phyloP scores from a whole-genome alignment of 2,329 filamentous ascomycete species.

The Plectosphaerella sp. region DNA sequence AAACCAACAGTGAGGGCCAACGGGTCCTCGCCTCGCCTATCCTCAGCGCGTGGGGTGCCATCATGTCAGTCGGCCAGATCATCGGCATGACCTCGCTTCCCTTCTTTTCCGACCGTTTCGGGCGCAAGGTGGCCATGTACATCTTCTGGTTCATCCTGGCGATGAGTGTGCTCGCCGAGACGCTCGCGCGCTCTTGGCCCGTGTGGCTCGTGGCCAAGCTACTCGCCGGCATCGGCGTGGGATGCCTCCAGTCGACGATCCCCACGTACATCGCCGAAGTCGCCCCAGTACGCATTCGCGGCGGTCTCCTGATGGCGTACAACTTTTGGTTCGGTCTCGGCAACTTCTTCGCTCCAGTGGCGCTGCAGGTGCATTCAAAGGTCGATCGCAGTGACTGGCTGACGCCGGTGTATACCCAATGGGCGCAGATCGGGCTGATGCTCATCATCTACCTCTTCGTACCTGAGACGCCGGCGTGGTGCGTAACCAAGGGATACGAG shows the following conservation, averaged over 20 bases:
- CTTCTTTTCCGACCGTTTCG: slow-evolving; percentile 20
- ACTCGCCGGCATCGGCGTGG: slow-evolving; percentile 32
- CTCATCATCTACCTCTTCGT: slow-evolving; percentile 30
- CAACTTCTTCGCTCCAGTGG: slow-evolving; percentile 35
- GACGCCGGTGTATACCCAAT: slow-evolving; percentile 37
- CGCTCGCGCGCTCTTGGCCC: slow-evolving; percentile 28
- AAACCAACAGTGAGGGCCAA: slow-evolving; percentile 17
- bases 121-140: slow-evolving; percentile 25
- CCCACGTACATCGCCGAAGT: slow-evolving; percentile 36
- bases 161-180: slow-evolving; percentile 30
- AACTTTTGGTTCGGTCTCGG: slow-evolving; percentile 39
- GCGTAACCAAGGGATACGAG: slow-evolving; percentile 17
- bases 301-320: slow-evolving; percentile 33
- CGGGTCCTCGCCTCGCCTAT: slow-evolving; percentile 27
- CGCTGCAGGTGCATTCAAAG: slow-evolving; percentile 28
- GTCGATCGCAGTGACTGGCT: slow-evolving; percentile 26
- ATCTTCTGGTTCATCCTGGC: slow-evolving; percentile 24
- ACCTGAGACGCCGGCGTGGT: slow-evolving; percentile 35
- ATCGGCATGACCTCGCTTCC: slow-evolving; percentile 27
- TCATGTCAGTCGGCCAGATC: slow-evolving; percentile 33
- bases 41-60: slow-evolving; percentile 30
- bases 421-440: slow-evolving; percentile 37
- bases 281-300: slow-evolving; percentile 33
- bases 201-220: slow-evolving; percentile 33
- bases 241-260: slow-evolving; percentile 34